Base-by-base conservation (phyloP, 805 yeast species). In the Candida vartiovaarae region DNA sequence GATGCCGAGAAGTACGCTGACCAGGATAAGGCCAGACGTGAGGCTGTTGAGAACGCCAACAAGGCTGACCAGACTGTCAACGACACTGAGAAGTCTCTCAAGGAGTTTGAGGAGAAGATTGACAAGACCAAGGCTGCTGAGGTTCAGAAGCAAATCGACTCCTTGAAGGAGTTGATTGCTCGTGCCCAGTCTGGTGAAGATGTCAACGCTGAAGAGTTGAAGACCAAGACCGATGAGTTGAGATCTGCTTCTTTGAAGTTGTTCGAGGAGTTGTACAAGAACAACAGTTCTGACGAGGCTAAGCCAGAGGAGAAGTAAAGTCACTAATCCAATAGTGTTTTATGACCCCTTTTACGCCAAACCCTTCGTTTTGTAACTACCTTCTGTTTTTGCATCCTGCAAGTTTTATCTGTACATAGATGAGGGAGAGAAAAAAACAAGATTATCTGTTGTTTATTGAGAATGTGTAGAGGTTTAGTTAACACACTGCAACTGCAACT, bases 51-150 rank as follows among this genome's bases (percentile, higher is more conserved):
- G 71, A 66, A 72, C 54, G 95, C 95, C 57, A 87, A 83, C 82
- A 84, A 82, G 62, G 86, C 88, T 56, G 90, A 83, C 67, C 79
- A 78, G 65, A 78, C 83, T 66, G 78, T 82, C 43, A 79, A 84
- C 59, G 96, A 88, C 68, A 86, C 95, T 43, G 95, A 87, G 66
- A 77, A 80, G 67, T 86, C 95, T n/a, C 65, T 88, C 50, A 69
- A 70, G 52, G 93, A 84, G 70, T 88, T 84, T 68, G 77, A 68
- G 51, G 88, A 81, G 52, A 79, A 72, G 64, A 61, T 76, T 42
- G 80, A 76, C 64, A 74, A 75, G 63, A 42, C 52, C 45, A 79
- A 76, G 62, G 76, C 75, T 52, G 79, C 68, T 52, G 69, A 66
- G 62, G 77, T 77, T 44, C 51, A 48, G 47, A 57, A 57, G 51